Evolutionary conservation across 176 grass and related monocot species (phyloP).

Genomic region (Poa pratensis): DNA sequence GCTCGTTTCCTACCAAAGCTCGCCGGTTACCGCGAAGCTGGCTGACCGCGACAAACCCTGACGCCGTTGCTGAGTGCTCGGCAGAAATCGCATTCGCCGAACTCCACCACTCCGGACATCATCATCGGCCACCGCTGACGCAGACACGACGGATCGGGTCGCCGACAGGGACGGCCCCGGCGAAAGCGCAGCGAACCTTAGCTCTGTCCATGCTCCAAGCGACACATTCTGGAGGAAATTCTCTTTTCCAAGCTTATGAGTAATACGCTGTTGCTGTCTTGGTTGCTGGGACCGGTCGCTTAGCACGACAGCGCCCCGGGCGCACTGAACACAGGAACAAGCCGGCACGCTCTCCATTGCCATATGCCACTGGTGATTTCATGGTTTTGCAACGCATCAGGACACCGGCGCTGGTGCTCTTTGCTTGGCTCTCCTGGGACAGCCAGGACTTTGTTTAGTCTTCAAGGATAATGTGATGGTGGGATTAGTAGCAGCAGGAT

Average conservation of each 20-base stretch:
- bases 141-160: not conserved
- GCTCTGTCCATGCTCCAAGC: conserved; percentile 12
- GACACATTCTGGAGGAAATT: not conserved
- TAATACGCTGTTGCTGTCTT: not conserved
- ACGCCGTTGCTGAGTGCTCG: not conserved
- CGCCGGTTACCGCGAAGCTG: not conserved
- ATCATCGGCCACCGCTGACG: not conserved
- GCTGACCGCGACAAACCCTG: not conserved
- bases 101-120: not conserved
- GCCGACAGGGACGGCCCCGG: not conserved
- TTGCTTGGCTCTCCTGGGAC: conserved; percentile 22
- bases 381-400: not conserved
- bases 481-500: conserved; percentile 1
- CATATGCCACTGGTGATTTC: not conserved
- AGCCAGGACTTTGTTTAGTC: conserved; percentile 5
- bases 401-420: not conserved
- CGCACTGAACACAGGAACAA: not conserved
- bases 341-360: not conserved
- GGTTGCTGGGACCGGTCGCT: not conserved
- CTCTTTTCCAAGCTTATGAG: too few relatives aligned
- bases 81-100: not conserved
- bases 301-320: not conserved
- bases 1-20: not conserved
- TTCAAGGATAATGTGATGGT: conserved; percentile 2
- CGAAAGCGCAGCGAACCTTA: conserved; percentile 4